A percentile compares a stretch with the other conserved stretches of the same genome.
phyloP scores from a whole-genome alignment of 2,329 filamentous ascomycete species.

The Fusarium sp. region DNA sequence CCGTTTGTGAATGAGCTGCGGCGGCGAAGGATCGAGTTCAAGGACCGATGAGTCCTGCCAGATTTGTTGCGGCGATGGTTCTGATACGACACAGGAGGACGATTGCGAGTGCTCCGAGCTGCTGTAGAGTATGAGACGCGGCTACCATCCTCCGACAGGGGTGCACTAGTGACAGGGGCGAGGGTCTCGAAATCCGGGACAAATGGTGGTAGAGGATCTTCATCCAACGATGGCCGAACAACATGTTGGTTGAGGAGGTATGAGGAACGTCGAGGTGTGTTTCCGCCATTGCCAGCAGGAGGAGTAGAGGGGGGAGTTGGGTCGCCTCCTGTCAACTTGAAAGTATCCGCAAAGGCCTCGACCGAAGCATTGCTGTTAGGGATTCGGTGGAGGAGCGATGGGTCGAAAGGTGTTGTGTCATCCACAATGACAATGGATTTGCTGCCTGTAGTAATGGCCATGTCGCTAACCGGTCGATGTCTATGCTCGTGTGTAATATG shows the following conservation, averaged over 20 bases:
- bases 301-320: conserved; percentile 71
- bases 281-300: conserved; percentile 51
- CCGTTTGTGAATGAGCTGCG: conserved; percentile 70
- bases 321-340: conserved; percentile 59
- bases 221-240: conserved; percentile 47
- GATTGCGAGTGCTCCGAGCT: conserved; percentile 38
- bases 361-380: conserved; percentile 56
- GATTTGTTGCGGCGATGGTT: conserved; percentile 58
- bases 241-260: conserved; percentile 62
- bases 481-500: conserved; percentile 45
- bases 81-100: conserved; percentile 46
- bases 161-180: conserved; percentile 40
- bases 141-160: conserved; percentile 46
- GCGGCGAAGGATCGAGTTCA: conserved; percentile 62
- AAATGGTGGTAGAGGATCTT: conserved; percentile 57
- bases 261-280: conserved; percentile 64
- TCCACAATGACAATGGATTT: conserved; percentile 92
- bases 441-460: conserved; percentile 78
- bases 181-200: conserved; percentile 57
- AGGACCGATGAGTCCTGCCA: conserved; percentile 59
- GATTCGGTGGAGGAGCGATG: conserved; percentile 60
- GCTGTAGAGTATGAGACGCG: conserved; percentile 45
- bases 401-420: conserved; percentile 63
- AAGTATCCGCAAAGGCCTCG: conserved; percentile 63
- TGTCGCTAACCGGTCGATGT: conserved; percentile 60